Evolutionary conservation across 345 rosid species (phyloP).

Genomic region (Balakata baccata): DNA sequence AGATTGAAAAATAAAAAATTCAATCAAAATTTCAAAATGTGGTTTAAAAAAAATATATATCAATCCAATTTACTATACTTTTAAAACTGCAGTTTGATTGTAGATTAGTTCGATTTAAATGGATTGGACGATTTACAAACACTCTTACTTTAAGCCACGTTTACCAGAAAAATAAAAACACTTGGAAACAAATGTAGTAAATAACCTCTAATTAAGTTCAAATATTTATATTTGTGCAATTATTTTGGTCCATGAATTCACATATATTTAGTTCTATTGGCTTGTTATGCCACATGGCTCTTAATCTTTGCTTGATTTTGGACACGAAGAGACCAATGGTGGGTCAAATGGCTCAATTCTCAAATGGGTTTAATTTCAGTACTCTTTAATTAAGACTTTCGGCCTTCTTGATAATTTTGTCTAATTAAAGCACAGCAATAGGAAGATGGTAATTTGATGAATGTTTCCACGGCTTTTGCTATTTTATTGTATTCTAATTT

Average conservation of each 20-base stretch:
- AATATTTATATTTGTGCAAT: background rate
- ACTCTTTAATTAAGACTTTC: slow-evolving; percentile 13
- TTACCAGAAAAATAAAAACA: background rate
- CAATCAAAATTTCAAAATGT: too few relatives aligned
- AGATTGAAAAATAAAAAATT: too few relatives aligned
- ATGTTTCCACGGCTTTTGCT: slow-evolving; percentile 14
- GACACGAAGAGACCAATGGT: background rate
- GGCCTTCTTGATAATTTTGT: slow-evolving; percentile 9
- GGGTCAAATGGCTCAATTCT: background rate
- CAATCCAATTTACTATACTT: too few relatives aligned
- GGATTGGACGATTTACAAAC: too few relatives aligned
- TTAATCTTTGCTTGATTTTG: slow-evolving; percentile 5
- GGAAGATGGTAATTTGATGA: background rate
- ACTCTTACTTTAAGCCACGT: slow-evolving; percentile 39
- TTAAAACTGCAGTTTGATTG: too few relatives aligned
- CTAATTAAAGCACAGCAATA: slow-evolving; percentile 24
- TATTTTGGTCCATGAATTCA: too few relatives aligned
- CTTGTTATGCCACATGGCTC: too few relatives aligned
- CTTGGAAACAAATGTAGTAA: background rate
- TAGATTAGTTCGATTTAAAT: too few relatives aligned
- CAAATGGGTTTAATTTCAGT: background rate
- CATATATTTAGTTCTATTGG: too few relatives aligned
- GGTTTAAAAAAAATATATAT: too few relatives aligned
- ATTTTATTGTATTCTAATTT: background rate
- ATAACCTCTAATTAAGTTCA: background rate